A percentile compares a stretch with the other conserved stretches of the same genome.
Evolutionary conservation across 306 rosid genomes (phyloP).

Genomic region (Cucumis hystrix): DNA sequence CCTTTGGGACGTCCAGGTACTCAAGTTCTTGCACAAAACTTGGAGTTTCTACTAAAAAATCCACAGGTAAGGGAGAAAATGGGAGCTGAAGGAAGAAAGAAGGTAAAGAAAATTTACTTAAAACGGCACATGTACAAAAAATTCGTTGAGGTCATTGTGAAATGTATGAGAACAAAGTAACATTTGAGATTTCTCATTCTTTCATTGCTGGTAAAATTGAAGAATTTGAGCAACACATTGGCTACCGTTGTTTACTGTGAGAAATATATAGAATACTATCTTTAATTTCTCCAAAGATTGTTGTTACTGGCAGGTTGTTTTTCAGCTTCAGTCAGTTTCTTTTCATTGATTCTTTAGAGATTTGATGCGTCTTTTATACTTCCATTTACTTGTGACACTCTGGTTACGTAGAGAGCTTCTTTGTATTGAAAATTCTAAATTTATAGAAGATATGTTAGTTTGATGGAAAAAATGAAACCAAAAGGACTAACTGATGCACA

Average conservation of each 20-base stretch:
- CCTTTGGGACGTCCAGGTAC: conserved; percentile 51
- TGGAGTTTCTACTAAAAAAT: conserved; percentile 51
- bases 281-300: not conserved
- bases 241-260: not conserved
- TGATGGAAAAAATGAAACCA: too few relatives aligned
- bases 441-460: too few relatives aligned
- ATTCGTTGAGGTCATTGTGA: conserved; percentile 57
- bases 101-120: conserved; percentile 61
- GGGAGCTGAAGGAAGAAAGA: conserved; percentile 65
- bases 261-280: not conserved
- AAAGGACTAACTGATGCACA: not conserved
- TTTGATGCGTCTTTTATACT: too few relatives aligned
- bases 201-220: conserved; percentile 2
- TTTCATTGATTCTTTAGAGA: not conserved
- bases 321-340: not conserved
- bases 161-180: conserved; percentile 64
- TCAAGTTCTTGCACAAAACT: conserved; percentile 37
- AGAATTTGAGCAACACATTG: not conserved
- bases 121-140: conserved; percentile 74
- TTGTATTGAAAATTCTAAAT: too few relatives aligned
- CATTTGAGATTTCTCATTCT: conserved; percentile 8
- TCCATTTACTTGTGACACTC: not conserved
- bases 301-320: not conserved
- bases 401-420: not conserved
- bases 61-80: conserved; percentile 42